Percentiles rank a stretch among this genome's conserved stretches.
Conservation (phyloP, 2,329 filamentous ascomycete genomes). For the Aciculosporium take region DNA sequence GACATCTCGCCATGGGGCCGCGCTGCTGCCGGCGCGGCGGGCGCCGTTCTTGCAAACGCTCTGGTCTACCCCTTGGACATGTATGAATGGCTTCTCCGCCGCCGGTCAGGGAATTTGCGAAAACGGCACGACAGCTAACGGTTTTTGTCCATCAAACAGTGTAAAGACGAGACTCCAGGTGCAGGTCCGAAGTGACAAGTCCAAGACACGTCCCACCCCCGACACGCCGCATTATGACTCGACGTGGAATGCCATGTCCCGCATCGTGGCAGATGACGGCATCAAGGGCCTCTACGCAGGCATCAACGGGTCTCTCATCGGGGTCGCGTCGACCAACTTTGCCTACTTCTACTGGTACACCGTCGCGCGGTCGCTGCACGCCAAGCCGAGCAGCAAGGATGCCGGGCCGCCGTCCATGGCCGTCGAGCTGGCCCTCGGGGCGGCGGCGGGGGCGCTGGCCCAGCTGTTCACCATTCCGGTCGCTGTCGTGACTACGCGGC, state of each 20-base stretch:
- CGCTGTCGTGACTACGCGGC: slow-evolving; percentile 84
- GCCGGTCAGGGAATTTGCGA: no score
- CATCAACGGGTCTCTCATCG: slow-evolving; percentile 72
- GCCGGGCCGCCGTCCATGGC: slow-evolving; percentile 54
- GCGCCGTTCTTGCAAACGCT: slow-evolving; percentile 87
- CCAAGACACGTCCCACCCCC: slow-evolving; percentile 22
- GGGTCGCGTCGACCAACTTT: slow-evolving; percentile 95
- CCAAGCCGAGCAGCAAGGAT: slow-evolving; percentile 40
- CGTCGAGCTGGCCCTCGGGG: slow-evolving; percentile 71
- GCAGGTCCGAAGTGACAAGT: slow-evolving; percentile 56
- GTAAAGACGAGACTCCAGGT: slow-evolving; percentile 95
- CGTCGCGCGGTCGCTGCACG: slow-evolving; percentile 67
- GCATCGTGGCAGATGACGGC: slow-evolving; percentile 72
- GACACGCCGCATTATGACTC: slow-evolving; percentile 63
- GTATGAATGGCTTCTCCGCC: slow-evolving; percentile 46
- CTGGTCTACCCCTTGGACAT: slow-evolving; percentile 94
- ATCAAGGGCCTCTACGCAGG: slow-evolving; percentile 74
- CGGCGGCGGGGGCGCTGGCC: slow-evolving; percentile 75
- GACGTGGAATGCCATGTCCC: slow-evolving; percentile 74
- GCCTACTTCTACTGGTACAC: slow-evolving; percentile 99
- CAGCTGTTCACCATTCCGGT: slow-evolving; percentile 96
- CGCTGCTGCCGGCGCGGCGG: slow-evolving; percentile 81
- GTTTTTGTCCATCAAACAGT: no score
- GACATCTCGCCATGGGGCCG: slow-evolving; percentile 81
- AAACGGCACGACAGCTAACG: no score